Base-by-base conservation (phyloP, 805 yeast genomes). In the Metschnikowia borealis region DNA sequence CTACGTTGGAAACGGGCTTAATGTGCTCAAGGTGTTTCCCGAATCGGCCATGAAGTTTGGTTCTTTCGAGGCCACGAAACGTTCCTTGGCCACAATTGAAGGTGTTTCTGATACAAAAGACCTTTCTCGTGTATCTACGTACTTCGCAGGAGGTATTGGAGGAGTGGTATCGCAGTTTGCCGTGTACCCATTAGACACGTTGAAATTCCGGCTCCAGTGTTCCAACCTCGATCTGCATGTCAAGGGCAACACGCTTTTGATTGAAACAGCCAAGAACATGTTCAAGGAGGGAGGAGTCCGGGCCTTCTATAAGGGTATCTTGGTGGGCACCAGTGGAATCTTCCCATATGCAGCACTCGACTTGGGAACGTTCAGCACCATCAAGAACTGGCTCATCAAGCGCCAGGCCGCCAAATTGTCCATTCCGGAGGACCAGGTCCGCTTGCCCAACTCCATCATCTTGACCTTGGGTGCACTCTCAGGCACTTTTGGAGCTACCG, bases 1-100 rank as follows among this genome's bases (percentile, higher is more conserved):
- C 63, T 94, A 94, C 66, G 96, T 91, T 14, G 99, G 97, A 5
- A 92, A 92, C 69, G 98, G 97, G 0, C 73, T 92, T 43, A 94
- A 94, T 65, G 89, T 87, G n/a, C 61, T 91, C 49, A 92, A 92
- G 65, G 97, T 92, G 18, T 89, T 94, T 63, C 99, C 99, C 0
- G 99, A 92, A 66, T 86, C 96, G 35, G 97, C 98, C 1, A 92
- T 92, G 81, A 94, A 94, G 64, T 92, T 94, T 68, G 98, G 99
- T 3, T 83, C 96, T 3, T 92, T 94, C 66, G 99, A 92, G 66
- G 79, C 89, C 5, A 84, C 91, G 0, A 94, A 94, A 62, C 75
- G 87, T 50, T 62, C 85, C 29, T 72, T 94, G 62, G 85, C 96
- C 18, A 65, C 71, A 26, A 52, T 91, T 6, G 97, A 89, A 67